Base-by-base conservation (phyloP, 2,329 filamentous ascomycete genomes). In the Trichoderma sp. region DNA sequence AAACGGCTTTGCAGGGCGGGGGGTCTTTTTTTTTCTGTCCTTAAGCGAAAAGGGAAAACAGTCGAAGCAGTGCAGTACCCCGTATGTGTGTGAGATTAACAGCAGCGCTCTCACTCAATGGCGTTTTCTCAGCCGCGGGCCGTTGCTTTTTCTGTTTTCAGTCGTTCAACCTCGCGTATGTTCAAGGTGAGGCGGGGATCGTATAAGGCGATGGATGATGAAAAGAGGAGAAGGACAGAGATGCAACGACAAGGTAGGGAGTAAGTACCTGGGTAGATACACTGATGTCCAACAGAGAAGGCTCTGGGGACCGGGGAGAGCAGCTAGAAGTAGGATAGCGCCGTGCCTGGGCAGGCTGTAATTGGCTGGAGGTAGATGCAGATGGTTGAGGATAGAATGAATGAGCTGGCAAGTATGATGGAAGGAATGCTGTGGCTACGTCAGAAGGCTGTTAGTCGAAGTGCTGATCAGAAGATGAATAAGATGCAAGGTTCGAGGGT, bases 1-100 rank as follows among this genome's bases (percentile, higher is more conserved):
- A 66, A 65, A 58, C 32, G 37, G 54, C 37, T 49, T n/a, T 59
- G 54, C 59, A 61, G 66, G 34, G 66, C 51, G 66, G 59, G 59
- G 52, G 37, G 13, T 18, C 49, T 49, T 49, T 49, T 49, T 49
- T 49, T 49, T 34, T 51, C 11, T 49, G 26, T 10, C 26, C 24
- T 58, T 28, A 56, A 63, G 56, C 55, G 65, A 59, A 34, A 54
- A 64, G 43, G 51, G 65, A 59, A 34, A 24, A 32, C n/a, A 63
- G 59, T 13, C 28, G 56, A 64, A 34, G 8, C 24, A 30, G 60
- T 28, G 59, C 30, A 11, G 16, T 43, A 43, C 39, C 39, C 39
- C 43, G 18, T 37, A 34, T 26, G 8, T 37, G 24, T 26, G 46
- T 52, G 39, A 24, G 39, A 60, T 49, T 43, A n/a, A 43, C 18